Evolutionary conservation across 176 grass and related monocot genomes (phyloP), one percentile per base, ranked within the genome.

Genomic region (Oryza rufipogon): DNA sequence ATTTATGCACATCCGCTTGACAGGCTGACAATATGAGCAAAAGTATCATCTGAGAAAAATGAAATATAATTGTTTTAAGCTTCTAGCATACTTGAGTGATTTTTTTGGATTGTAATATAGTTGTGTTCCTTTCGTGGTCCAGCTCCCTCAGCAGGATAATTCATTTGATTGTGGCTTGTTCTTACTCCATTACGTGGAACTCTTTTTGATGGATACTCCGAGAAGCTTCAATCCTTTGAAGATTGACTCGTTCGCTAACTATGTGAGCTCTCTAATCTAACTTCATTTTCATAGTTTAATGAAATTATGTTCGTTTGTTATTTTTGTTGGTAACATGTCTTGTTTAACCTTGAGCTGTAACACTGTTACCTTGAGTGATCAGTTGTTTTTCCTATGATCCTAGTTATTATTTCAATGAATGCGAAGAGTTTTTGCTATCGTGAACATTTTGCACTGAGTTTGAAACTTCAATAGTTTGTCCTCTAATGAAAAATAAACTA

Each of bases 111-210:
- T 70, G 11, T 87, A 52, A 83, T 75, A 26, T 66, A 77, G 25
- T 68, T 75, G 20, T 82, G 45, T 72, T 89, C 16, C 46, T 46
- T 92, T 79, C 82, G 30, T 82, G 61, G 20, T 87, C 25, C 83
- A 99, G 97, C 83, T 96, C 54, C 97, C 97, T 47, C 97, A 99
- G 83, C 97, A 99, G 82, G 97, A 99, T 78, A 99, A 99, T 84
- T 96, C 91, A 75, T 99, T 89, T 88, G 97, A 99, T 66, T 99
- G 97, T 10, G 97, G 97, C 48, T 82, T 99, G 70, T 99, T 96
- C 79, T 76, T 99, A 71, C 93, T 99, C 77, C 93, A 99, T 83
- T 94, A 92, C 81, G 91, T 94, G 71, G 97, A 99, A 54, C 86
- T 51, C 71, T 99, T 99, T 89, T 75, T 99, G 86, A 91, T 80